Conservation (phyloP, 495 filamentous ascomycete species). For the Filosporella fistucella region DNA sequence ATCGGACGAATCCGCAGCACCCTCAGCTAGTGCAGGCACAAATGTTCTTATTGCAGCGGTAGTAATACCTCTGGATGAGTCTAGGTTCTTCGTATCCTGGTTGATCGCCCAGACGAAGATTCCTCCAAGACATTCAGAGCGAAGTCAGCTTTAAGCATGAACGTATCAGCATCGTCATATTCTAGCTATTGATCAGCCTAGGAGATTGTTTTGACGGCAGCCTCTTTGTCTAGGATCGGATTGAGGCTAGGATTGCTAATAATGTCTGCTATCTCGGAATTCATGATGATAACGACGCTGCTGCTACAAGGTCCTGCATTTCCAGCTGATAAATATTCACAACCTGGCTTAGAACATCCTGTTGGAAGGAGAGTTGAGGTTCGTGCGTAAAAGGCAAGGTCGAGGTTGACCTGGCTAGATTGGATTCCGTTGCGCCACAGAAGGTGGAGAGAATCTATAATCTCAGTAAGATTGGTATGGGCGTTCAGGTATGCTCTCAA, state of each 20-base stretch:
- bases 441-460: slow-evolving; percentile 38
- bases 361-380: background rate
- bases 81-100: slow-evolving; percentile 10
- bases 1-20: background rate
- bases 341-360: background rate
- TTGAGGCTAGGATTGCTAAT: background rate
- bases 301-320: background rate
- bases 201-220: slow-evolving; percentile 31
- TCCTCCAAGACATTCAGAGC: slow-evolving; percentile 35
- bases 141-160: slow-evolving; percentile 34
- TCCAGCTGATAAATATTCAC: background rate
- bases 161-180: slow-evolving; percentile 38
- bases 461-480: slow-evolving; percentile 55
- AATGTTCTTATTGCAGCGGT: background rate
- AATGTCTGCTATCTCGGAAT: slow-evolving; percentile 7
- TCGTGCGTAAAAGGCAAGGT: background rate
- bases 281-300: background rate
- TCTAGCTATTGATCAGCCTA: slow-evolving; percentile 38
- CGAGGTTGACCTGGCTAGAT: slow-evolving; percentile 11
- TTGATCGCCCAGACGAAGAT: slow-evolving; percentile 39
- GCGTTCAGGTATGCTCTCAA: slow-evolving; percentile 28
- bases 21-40: background rate
- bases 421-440: slow-evolving; percentile 44
- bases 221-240: background rate
- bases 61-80: background rate